Evolutionary conservation across 2,329 filamentous ascomycete genomes (phyloP).

Genomic region (Knufia petricola): DNA sequence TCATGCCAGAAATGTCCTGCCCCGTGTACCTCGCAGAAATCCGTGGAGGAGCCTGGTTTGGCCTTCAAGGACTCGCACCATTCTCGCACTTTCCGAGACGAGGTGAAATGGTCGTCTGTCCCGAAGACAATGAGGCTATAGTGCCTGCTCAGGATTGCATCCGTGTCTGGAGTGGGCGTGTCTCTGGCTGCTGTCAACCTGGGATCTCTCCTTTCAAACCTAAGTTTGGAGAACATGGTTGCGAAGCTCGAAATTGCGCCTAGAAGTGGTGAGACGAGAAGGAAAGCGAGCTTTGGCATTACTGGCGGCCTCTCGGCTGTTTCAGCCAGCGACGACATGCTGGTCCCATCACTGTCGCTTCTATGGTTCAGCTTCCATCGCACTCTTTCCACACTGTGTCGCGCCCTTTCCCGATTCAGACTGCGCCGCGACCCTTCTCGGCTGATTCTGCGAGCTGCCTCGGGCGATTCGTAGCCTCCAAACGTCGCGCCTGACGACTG

Average conservation of each 20-base stretch:
- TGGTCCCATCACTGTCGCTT: conserved; percentile 29
- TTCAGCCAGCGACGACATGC: conserved; percentile 13
- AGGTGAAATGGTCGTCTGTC: conserved; percentile 63
- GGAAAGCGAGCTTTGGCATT: conserved; percentile 31
- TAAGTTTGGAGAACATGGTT: conserved; percentile 48
- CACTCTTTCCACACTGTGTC: conserved; percentile 33
- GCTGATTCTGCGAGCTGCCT: conserved; percentile 32
- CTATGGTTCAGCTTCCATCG: conserved; percentile 27
- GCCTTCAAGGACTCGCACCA: conserved; percentile 53
- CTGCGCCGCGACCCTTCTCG: conserved; percentile 31
- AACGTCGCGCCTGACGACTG: conserved; percentile 2
- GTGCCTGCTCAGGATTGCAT: conserved; percentile 11
- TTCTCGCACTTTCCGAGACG: conserved; percentile 50
- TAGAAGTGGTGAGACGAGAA: conserved; percentile 59
- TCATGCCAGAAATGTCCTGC: conserved; percentile 54
- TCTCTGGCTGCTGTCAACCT: conserved; percentile 21
- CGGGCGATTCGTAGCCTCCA: conserved; percentile 40
- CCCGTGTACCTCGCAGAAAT: conserved; percentile 39
- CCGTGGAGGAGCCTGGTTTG: conserved; percentile 38
- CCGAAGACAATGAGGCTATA: conserved; percentile 51
- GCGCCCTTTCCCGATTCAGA: conserved; percentile 29
- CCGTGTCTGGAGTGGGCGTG: conserved; percentile 23
- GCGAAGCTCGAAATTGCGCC: conserved; percentile 49
- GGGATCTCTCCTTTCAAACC: conserved; percentile 19
- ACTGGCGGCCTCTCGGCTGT: conserved; percentile 16